Base-by-base conservation (phyloP, 2,329 filamentous ascomycete species). In the Daldinia eschscholtzii region DNA sequence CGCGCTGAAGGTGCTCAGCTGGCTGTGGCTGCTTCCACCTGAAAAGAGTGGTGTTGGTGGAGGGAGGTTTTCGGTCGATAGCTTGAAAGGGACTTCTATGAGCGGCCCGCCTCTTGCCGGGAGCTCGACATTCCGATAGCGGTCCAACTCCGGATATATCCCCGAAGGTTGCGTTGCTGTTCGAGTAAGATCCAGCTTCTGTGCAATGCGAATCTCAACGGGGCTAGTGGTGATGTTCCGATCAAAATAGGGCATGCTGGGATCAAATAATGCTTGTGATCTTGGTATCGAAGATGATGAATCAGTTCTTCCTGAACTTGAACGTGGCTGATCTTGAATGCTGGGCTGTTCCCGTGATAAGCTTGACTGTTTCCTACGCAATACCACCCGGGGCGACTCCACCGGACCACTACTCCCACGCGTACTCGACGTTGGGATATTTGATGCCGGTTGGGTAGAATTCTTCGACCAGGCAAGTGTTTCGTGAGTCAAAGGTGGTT, bases 21-120 rank as follows among this genome's bases (percentile, higher is more conserved):
- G 84, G 70, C 80, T 81, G 65, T 81, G 77, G 58, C 85, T 88
- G 75, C 85, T 87, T 18, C 82, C 85, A 46, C 86, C 86, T 0
- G 88, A 89, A 59, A 91, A 89, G 6, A 88, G 80, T n/a, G 90
- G 89, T 5, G 89, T 90, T 7, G 89, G 89, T 6, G 89, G 88
- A n/a, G 89, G 88, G 5, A 91, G 82, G 72, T 91, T 86, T 61
- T 91, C 87, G 2, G 89, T 91, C 33, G 88, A 83, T 23, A 91
- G 78, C 44, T 85, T 86, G 71, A 87, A 87, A 3, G 86, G 86
- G 18, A 86, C 76, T 53, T 87, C 86, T 46, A 82, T 76, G 35
- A 80, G 70, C 58, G 78, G 71, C 65, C 77, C 76, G 72, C 79
- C 70, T 71, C 77, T 75, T n/a, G 76, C 74, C 0, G 81, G 81